Base-by-base conservation (phyloP, 1,139 yeast species). In the Nakaseomyces uthaithaninus region DNA sequence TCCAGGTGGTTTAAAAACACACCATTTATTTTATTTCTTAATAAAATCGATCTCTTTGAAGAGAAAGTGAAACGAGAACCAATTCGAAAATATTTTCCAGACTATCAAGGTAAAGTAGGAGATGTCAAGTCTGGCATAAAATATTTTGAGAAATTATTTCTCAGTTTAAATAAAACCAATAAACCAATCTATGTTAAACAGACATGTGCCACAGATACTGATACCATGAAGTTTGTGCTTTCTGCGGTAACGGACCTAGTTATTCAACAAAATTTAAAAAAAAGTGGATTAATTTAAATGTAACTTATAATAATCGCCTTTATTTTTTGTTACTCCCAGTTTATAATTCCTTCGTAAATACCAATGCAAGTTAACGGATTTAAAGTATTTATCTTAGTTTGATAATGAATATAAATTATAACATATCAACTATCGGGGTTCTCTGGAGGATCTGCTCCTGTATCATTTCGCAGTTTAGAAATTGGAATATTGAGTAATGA, bases 191-290 rank as follows among this genome's bases (percentile, higher is more conserved):
- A 93, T 59, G 81, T 86, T 20, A 96, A 87, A 63, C 68, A 89
- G 50, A 93, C 98, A 1, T 87, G 96, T 66, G 99, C 99, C 2
- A 91, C 98, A 0, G 98, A 93, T 60, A 77, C 94, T 0, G 70
- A 74, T 41, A 72, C 85, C 20, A 89, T 89, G 95, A 74, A 75
- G 55, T 89, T 87, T 60, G 95, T 91, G 22, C 69, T 91, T 48
- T 75, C 85, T 9, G 97, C 97, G 0, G 95, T 87, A 5, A 86
- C 96, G 1, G 98, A 91, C 63, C 72, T 86, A 73, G 76, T 91
- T 38, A 75, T 89, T 31, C 93, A 85, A 58, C 83, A 81, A 54
- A 87, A 84, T 56, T 64, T 91, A 59, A 77, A 80, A 58, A 77
- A 76, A 59, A 82, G 93, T 54, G 98, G 98, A 1, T 68, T 91